These are phyloP conservation scores for Bocquillonia castaneifolia DNA, from an alignment of 441 rosid genomes.

Conservation along the genomic window DNA sequence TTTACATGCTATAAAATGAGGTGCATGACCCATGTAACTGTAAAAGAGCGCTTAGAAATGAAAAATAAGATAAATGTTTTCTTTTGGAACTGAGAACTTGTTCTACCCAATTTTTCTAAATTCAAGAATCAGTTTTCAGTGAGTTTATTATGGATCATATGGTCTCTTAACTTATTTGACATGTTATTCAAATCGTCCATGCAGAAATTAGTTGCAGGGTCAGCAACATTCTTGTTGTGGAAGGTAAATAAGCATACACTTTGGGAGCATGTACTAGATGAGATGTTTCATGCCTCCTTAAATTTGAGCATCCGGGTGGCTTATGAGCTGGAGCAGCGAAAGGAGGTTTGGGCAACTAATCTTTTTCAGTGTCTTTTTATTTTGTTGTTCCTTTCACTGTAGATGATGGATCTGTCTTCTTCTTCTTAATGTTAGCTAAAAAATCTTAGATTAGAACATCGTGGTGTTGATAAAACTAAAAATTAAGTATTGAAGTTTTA, in stretches of 20 bases:
- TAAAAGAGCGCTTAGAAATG: background rate
- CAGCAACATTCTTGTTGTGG: slow-evolving; percentile 62
- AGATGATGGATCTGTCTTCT: no score
- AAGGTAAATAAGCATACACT: slow-evolving; percentile 53
- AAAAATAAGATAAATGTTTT: background rate
- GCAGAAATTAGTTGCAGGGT: slow-evolving; percentile 57
- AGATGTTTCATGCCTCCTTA: slow-evolving; percentile 76
- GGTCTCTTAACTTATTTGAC: background rate
- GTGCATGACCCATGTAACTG: background rate
- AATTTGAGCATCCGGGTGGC: slow-evolving; percentile 66
- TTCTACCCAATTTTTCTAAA: background rate
- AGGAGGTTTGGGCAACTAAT: slow-evolving; percentile 42
- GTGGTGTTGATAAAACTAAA: no score
- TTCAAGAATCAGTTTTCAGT: background rate
- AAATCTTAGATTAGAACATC: no score
- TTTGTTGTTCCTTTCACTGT: background rate
- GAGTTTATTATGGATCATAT: background rate
- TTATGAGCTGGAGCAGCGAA: slow-evolving; percentile 54
- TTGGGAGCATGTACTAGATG: slow-evolving; percentile 51
- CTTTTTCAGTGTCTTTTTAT: background rate
- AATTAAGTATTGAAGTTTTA: no score
- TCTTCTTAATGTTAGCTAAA: no score
- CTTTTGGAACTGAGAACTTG: background rate
- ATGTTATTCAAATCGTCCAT: slow-evolving; percentile 15
- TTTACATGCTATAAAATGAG: background rate